Evolutionary conservation across 2,329 filamentous ascomycete genomes (phyloP), one percentile per base, ranked within the genome.

Genomic region (Penicillium italicum): DNA sequence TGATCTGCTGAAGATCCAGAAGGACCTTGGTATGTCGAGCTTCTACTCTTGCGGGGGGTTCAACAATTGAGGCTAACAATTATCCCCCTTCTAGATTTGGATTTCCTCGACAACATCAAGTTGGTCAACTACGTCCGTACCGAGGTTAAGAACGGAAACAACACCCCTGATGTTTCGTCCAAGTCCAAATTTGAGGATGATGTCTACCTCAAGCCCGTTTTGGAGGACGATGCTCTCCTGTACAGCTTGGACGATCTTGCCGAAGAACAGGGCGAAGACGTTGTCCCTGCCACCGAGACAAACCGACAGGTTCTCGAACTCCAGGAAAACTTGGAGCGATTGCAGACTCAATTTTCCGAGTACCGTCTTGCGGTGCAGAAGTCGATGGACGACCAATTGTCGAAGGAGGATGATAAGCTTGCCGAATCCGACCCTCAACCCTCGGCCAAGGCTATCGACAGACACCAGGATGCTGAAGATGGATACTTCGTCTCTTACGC

Each of bases 221-320:
- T 99, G 8, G 87, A 94, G 56, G 91, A 97, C 63, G 94, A 99
- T 71, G 89, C 92, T 4, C 78, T 97, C 50, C 84, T 99, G 31
- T 91, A 95, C 69, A 89, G 84, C 53, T 79, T 99, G 20, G 93
- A 96, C 61, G 94, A 97, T 59, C 78, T 96, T 10, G 75, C 79
- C 36, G 73, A 79, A 28, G 73, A 75, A 12, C 65, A 74, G 16
- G 71, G 66, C 2, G 62, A 62, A 5, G 64, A 61, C 37, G 64
- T 55, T 20, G 58, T 55, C 50, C 58, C 58, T 60, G 69, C 59
- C 62, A 72, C 67, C 20, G 69, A 72, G 28, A 72, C 78, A 20
- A 74, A 82, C 38, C 68, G 76, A 38, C 75, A 78, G 54, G 78
- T 82, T 59, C 82, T 85, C 58, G 77, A 83, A 59, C 80, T 89